Evolutionary conservation across 345 rosid species (phyloP).

Genomic region (Hevea brasiliensis): DNA sequence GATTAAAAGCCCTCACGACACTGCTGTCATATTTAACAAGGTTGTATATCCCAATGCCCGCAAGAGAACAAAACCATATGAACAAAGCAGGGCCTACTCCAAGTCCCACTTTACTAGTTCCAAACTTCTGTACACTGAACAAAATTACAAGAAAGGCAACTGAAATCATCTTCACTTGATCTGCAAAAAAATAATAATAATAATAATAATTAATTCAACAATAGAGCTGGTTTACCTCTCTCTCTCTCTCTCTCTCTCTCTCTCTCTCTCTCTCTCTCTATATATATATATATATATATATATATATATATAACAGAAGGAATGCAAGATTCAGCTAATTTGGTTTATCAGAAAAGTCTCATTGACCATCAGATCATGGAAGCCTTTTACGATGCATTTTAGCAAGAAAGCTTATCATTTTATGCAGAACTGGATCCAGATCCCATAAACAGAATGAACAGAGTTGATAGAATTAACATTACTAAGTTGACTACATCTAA

Average conservation of each 20-base stretch:
- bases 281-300: no score
- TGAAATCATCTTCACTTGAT: constrained; percentile 86
- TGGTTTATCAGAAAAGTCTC: neutral
- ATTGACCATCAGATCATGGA: neutral
- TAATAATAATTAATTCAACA: constrained; percentile 29
- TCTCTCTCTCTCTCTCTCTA: no score
- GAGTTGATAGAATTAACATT: neutral
- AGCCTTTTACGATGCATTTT: neutral
- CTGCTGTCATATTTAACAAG: constrained; percentile 70
- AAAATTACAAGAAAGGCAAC: constrained; percentile 85
- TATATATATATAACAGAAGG: neutral
- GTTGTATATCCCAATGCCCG: constrained; percentile 85
- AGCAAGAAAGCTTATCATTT: neutral
- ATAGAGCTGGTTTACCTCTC: constrained; percentile 6
- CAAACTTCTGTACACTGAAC: constrained; percentile 96
- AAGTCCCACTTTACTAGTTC: constrained; percentile 98
- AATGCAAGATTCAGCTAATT: constrained; percentile 4
- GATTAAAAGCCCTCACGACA: constrained; percentile 87
- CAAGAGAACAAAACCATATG: constrained; percentile 95
- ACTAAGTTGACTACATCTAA: neutral
- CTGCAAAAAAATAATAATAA: constrained; percentile 53
- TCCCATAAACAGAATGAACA: neutral
- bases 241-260: no score
- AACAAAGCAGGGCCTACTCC: constrained; percentile 92
- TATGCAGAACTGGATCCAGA: neutral